Conservation (phyloP, 148 eudicot genomes). For the Chenopodium album region DNA sequence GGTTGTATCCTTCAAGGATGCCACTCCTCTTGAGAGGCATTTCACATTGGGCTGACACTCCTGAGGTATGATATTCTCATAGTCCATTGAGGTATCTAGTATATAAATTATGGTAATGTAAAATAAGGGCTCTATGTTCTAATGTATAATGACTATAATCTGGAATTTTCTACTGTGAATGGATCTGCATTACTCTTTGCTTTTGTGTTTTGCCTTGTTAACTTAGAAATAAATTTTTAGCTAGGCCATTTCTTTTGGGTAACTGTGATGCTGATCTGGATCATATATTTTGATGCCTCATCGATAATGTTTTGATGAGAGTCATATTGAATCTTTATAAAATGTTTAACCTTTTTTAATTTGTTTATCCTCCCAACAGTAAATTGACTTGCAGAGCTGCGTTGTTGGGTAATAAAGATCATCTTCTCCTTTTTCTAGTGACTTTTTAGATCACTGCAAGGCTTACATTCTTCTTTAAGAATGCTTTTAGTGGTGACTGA, state of each 20-base stretch:
- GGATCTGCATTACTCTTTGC: not conserved
- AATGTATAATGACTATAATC: not conserved
- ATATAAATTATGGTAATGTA: not conserved
- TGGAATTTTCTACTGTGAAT: not conserved
- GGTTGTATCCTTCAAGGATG: constrained; percentile 92
- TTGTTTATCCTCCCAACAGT: too few relatives aligned
- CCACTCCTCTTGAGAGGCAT: constrained; percentile 85
- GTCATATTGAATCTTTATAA: too few relatives aligned
- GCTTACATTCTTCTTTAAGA: not conserved
- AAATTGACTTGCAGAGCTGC: too few relatives aligned
- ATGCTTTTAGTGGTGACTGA: not conserved
- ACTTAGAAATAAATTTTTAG: not conserved
- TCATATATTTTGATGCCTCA: not conserved
- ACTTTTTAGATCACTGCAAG: not conserved
- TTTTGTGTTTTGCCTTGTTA: not conserved
- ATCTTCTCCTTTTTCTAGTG: not conserved
- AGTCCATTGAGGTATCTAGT: not conserved
- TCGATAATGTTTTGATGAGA: too few relatives aligned
- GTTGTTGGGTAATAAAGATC: too few relatives aligned
- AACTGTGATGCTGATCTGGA: not conserved
- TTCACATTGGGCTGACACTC: constrained; percentile 97
- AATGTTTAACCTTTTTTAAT: too few relatives aligned
- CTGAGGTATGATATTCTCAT: constrained; percentile 61
- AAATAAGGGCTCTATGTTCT: not conserved
- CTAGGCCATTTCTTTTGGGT: not conserved